A percentile compares a stretch with the other conserved stretches of the same genome.
Conservation (phyloP, 2,329 filamentous ascomycete species). For the Lachnellula arida region DNA sequence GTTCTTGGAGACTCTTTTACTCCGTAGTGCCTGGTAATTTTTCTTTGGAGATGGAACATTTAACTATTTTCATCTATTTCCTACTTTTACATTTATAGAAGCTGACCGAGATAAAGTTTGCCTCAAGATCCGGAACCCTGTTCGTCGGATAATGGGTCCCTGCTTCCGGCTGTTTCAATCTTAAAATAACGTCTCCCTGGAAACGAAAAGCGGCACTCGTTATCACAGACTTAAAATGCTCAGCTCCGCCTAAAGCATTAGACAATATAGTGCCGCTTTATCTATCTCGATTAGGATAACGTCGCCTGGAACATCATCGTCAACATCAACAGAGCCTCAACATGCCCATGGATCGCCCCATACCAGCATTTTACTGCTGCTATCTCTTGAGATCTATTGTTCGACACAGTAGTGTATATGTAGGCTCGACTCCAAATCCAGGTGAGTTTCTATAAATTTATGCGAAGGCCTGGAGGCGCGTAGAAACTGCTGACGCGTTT, state of each 20-base stretch:
- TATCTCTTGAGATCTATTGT: slow-evolving; percentile 86
- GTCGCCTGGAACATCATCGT: background rate
- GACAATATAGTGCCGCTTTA: no score
- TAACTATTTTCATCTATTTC: no score
- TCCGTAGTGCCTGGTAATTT: no score
- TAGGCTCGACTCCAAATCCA: slow-evolving; percentile 89
- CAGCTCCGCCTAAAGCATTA: background rate
- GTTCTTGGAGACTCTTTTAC: no score
- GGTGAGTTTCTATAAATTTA: slow-evolving; percentile 13
- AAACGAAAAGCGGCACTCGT: background rate
- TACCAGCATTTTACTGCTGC: slow-evolving; percentile 88
- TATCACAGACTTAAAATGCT: background rate
- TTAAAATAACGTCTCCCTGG: background rate
- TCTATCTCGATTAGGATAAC: background rate
- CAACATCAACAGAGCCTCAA: slow-evolving; percentile 2
- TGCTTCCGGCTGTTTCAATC: background rate
- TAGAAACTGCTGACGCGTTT: slow-evolving; percentile 9
- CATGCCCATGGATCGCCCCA: slow-evolving; percentile 42
- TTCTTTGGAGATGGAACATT: no score
- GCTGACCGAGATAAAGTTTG: background rate
- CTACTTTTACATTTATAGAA: no score
- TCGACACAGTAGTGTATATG: slow-evolving; percentile 66
- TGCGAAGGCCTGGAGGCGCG: background rate
- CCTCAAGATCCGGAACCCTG: background rate
- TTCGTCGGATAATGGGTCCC: background rate